Evolutionary conservation across 1,139 yeast species (phyloP).

Genomic region (Candida buenavistaensis): DNA sequence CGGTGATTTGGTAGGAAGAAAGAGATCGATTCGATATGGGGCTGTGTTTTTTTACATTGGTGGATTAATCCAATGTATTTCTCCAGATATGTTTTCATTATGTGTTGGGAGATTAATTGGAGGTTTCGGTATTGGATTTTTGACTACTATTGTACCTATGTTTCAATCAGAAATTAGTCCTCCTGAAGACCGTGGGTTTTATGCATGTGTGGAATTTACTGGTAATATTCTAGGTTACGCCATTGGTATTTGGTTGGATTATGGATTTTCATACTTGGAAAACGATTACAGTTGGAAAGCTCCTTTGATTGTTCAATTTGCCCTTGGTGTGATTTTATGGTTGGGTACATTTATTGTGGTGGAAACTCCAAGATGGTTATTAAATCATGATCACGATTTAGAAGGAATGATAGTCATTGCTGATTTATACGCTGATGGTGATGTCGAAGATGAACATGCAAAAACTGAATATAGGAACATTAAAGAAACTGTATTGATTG

Average conservation of each 20-base stretch:
- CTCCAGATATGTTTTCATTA: constrained; percentile 45
- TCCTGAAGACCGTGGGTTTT: constrained; percentile 82
- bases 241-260: constrained; percentile 89
- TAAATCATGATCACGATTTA: constrained; percentile 84
- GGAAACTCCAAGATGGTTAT: constrained; percentile 87
- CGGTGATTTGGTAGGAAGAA: constrained; percentile 80
- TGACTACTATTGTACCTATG: constrained; percentile 94
- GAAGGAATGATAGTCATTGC: constrained; percentile 66
- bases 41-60: constrained; percentile 80
- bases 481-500: constrained; percentile 52
- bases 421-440: constrained; percentile 48
- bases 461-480: constrained; percentile 51
- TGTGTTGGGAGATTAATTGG: constrained; percentile 76
- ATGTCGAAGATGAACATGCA: constrained; percentile 62
- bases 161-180: constrained; percentile 92
- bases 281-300: constrained; percentile 67
- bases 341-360: constrained; percentile 77
- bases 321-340: constrained; percentile 69
- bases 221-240: constrained; percentile 89
- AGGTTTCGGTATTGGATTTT: constrained; percentile 86
- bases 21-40: constrained; percentile 80
- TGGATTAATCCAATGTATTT: constrained; percentile 67
- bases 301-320: constrained; percentile 75
- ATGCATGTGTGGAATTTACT: constrained; percentile 90
- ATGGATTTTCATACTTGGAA: constrained; percentile 65